Percentiles rank a stretch among this genome's conserved stretches.
These are phyloP conservation scores for Hapsidospora chrysogenum DNA, from an alignment of 495 filamentous ascomycete genomes.

Conservation along the genomic window DNA sequence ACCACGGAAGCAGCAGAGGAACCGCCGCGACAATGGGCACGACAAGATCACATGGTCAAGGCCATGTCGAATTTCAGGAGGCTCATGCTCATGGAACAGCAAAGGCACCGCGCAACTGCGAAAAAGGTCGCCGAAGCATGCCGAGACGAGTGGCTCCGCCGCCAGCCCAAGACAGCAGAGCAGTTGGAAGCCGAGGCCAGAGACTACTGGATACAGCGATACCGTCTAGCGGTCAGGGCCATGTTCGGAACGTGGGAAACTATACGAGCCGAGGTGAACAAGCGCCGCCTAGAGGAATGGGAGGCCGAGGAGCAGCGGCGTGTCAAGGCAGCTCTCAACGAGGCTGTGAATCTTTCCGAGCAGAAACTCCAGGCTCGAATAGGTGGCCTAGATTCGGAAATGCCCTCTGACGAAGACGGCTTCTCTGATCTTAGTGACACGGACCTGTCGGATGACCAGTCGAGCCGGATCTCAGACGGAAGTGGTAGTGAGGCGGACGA, in stretches of 20 bases:
- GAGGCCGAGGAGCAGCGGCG: conserved; percentile 69
- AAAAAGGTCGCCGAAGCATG: conserved; percentile 47
- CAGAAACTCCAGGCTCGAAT: conserved; percentile 36
- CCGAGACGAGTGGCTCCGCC: conserved; percentile 41
- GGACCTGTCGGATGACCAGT: conserved; percentile 26
- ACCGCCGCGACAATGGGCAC: conserved; percentile 61
- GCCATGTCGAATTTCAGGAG: conserved; percentile 68
- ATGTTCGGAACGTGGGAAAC: conserved; percentile 66
- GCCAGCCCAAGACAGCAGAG: conserved; percentile 53
- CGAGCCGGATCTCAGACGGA: conserved; percentile 28
- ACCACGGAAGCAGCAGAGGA: conserved; percentile 61
- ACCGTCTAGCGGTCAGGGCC: conserved; percentile 49
- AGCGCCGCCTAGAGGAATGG: conserved; percentile 54
- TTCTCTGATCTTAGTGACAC: conserved; percentile 8
- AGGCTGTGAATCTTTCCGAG: conserved; percentile 59
- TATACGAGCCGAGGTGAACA: conserved; percentile 57
- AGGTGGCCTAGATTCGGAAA: conserved; percentile 20
- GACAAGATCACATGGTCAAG: conserved; percentile 67
- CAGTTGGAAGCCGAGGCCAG: conserved; percentile 44
- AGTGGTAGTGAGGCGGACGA: too few species aligned
- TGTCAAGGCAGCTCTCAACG: conserved; percentile 67
- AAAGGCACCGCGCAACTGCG: conserved; percentile 49
- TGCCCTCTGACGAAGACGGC: conserved; percentile 29
- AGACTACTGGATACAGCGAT: conserved; percentile 31
- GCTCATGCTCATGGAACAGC: conserved; percentile 59